Percentiles rank a stretch among this genome's conserved stretches.
phyloP scores from a whole-genome alignment of 805 yeast genomes.

The Kodamaea hsintzibuensis region DNA sequence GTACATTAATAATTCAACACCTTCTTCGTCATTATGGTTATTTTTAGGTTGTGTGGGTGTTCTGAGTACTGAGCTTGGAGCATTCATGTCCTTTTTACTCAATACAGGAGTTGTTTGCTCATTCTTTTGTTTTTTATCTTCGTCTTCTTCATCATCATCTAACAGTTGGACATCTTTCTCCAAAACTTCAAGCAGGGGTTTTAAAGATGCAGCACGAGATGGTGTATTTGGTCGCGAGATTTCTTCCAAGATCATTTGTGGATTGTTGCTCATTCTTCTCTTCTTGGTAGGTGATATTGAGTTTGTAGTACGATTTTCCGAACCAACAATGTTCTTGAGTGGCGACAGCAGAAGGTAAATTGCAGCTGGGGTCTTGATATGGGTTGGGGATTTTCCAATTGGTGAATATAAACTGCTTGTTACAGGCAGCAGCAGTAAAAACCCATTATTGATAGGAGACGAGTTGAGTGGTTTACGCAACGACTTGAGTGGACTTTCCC shows the following conservation, averaged over 20 bases:
- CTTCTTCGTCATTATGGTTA: conserved; percentile 51
- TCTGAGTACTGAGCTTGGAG: conserved; percentile 15
- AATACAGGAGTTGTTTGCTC: conserved; percentile 16
- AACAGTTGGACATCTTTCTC: neutral
- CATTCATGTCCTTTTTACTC: conserved; percentile 14
- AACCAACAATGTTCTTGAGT: conserved; percentile 23
- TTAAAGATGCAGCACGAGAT: conserved; percentile 14
- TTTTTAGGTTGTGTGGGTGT: conserved; percentile 39
- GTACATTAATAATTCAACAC: conserved; percentile 79
- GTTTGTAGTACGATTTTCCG: conserved; percentile 17
- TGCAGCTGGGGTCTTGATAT: conserved; percentile 37
- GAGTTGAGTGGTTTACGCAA: conserved; percentile 25
- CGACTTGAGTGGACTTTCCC: conserved; percentile 31
- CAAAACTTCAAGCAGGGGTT: conserved; percentile 15
- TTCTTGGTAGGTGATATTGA: conserved; percentile 33
- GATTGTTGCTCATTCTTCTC: conserved; percentile 12
- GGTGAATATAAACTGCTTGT: conserved; percentile 37
- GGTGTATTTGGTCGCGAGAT: conserved; percentile 30
- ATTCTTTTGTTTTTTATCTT: neutral
- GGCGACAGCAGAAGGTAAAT: conserved; percentile 38
- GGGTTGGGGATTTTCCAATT: conserved; percentile 41
- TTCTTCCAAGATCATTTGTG: conserved; percentile 33
- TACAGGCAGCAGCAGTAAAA: conserved; percentile 26
- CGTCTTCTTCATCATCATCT: conserved; percentile 2
- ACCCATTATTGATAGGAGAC: conserved; percentile 16